Evolutionary conservation across 768 basidiomycete genomes (phyloP).

Genomic region (Saitozyma podzolica): DNA sequence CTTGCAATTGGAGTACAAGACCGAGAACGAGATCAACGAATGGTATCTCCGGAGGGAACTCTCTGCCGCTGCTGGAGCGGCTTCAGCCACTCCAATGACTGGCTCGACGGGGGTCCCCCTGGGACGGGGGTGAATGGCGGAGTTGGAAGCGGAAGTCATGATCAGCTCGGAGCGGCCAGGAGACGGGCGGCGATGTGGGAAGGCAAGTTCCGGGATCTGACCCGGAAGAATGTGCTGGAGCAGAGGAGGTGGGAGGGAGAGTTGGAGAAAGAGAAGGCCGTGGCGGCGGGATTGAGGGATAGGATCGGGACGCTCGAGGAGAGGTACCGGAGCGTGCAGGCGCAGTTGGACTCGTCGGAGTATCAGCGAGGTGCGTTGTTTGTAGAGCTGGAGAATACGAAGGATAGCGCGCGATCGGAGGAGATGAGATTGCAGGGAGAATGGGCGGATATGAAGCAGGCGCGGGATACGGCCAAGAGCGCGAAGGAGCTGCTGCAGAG

Average conservation of each 20-base stretch:
- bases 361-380: not conserved
- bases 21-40: slow-evolving; percentile 4
- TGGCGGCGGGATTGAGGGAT: slow-evolving; percentile 33
- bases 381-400: slow-evolving; percentile 1
- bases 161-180: not conserved
- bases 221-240: too few species aligned
- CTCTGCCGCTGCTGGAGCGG: not conserved
- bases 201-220: too few species aligned
- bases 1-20: slow-evolving; percentile 7
- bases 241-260: too few species aligned
- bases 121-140: slow-evolving; percentile 20
- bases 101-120: slow-evolving; percentile 1
- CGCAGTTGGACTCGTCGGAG: not conserved
- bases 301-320: slow-evolving; percentile 38
- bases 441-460: too few species aligned
- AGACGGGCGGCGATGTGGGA: not conserved
- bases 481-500: not conserved
- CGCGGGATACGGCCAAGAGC: too few species aligned
- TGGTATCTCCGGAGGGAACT: slow-evolving; percentile 15
- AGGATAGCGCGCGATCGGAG: not conserved
- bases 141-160: slow-evolving; percentile 8
- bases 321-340: slow-evolving; percentile 12
- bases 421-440: slow-evolving; percentile 1
- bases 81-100: not conserved
- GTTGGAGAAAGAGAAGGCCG: slow-evolving; percentile 14